Conservation (phyloP, 352 stramenopile genomes). For the Phytophthora melonis region DNA sequence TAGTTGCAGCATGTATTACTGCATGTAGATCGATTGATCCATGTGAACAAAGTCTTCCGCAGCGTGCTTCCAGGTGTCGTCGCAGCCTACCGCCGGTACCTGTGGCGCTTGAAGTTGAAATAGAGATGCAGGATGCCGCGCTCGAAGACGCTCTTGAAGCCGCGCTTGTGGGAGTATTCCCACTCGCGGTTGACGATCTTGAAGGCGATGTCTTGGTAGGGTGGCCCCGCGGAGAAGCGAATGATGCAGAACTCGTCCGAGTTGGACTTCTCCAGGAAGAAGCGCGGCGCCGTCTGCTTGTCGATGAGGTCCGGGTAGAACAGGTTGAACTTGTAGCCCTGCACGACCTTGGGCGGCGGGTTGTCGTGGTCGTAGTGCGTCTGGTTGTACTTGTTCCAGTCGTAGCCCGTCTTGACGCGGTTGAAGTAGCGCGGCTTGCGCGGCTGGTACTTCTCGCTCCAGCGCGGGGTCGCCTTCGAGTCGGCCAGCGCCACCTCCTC, state of each 20-base stretch:
- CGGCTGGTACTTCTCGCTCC: slow-evolving; percentile 98
- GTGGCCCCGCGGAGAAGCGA: slow-evolving; percentile 96
- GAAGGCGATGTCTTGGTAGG: slow-evolving; percentile 99
- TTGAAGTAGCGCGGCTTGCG: slow-evolving; percentile 99
- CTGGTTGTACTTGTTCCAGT: slow-evolving; percentile 99
- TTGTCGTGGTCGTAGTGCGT: slow-evolving; percentile 99
- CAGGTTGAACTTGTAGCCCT: slow-evolving; percentile 99
- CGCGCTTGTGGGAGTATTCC: slow-evolving; percentile 97
- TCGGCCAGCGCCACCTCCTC: slow-evolving; percentile 91
- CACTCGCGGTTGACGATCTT: slow-evolving; percentile 99
- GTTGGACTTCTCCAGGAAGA: slow-evolving; percentile 94
- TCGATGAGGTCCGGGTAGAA: slow-evolving; percentile 99
- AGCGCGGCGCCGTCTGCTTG: slow-evolving; percentile 95
- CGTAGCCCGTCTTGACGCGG: slow-evolving; percentile 98
- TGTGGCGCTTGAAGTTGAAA: slow-evolving; percentile 99
- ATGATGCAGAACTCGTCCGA: slow-evolving; percentile 98
- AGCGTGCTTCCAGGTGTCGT: background rate
- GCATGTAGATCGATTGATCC: background rate
- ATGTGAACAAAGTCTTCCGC: background rate
- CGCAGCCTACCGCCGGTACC: slow-evolving; percentile 93
- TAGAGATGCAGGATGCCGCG: slow-evolving; percentile 98
- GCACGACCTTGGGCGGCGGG: slow-evolving; percentile 99
- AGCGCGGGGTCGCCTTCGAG: slow-evolving; percentile 76
- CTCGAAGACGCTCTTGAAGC: slow-evolving; percentile 99
- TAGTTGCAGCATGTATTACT: too few species aligned